Percentiles rank a stretch among this genome's conserved stretches.
Evolutionary conservation across 2,329 filamentous ascomycete species (phyloP).

Genomic region (Colletotrichum incanum): DNA sequence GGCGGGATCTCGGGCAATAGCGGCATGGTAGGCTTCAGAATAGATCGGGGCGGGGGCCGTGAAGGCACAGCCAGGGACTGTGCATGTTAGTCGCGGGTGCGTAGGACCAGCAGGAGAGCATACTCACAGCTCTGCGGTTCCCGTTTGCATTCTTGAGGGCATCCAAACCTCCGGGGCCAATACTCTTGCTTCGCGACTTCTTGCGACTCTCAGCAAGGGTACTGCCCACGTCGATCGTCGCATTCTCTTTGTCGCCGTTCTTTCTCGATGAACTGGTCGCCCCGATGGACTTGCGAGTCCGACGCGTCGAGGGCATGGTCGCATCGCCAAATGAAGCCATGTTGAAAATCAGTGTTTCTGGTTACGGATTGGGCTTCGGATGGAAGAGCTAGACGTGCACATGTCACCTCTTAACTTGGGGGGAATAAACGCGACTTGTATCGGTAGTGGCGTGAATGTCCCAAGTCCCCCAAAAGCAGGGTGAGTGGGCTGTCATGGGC

Average conservation of each 20-base stretch:
- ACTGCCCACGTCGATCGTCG: conserved; percentile 76
- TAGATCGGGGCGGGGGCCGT: conserved; percentile 74
- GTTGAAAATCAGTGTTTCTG: conserved; percentile 26
- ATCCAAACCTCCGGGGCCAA: conserved; percentile 92
- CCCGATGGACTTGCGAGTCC: conserved; percentile 81
- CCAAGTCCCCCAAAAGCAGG: conserved; percentile 45
- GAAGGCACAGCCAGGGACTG: conserved; percentile 71
- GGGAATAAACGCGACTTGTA: conserved; percentile 35
- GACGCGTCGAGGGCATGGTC: conserved; percentile 70
- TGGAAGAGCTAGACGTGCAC: conserved; percentile 15
- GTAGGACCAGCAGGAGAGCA: not conserved
- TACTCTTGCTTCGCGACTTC: conserved; percentile 94
- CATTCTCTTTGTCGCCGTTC: conserved; percentile 82
- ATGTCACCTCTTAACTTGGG: conserved; percentile 42
- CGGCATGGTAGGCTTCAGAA: conserved; percentile 85
- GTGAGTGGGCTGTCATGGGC: conserved; percentile 37
- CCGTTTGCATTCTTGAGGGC: conserved; percentile 82
- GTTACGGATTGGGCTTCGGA: conserved; percentile 16
- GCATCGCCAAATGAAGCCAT: conserved; percentile 61
- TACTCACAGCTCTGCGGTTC: conserved; percentile 83
- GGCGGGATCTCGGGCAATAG: conserved; percentile 77
- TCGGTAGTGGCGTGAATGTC: conserved; percentile 43
- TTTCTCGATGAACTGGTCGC: conserved; percentile 32
- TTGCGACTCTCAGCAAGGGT: conserved; percentile 67
- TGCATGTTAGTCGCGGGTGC: conserved; percentile 44